phyloP scores from a whole-genome alignment of 208 protist genomes.

The Cochliopodium minus region DNA sequence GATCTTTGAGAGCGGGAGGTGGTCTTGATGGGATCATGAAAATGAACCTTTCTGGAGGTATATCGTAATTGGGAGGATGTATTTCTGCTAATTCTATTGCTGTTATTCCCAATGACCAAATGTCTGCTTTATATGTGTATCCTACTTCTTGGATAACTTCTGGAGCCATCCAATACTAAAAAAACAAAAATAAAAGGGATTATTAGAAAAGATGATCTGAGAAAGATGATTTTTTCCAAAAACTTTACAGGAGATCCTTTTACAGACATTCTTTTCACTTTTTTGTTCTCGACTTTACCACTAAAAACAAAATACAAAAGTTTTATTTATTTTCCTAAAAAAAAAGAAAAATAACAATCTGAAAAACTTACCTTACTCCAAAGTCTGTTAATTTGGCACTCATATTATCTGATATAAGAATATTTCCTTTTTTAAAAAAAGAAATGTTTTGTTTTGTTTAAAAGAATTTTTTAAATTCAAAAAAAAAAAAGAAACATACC shows the following conservation, averaged over 20 bases:
- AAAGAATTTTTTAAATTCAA: conserved; percentile 20
- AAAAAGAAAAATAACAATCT: conserved; percentile 15
- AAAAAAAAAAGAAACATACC: conserved; percentile 74
- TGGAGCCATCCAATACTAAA: conserved; percentile 78
- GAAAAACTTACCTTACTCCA: conserved; percentile 18
- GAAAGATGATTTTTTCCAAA: too few relatives aligned
- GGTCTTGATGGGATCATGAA: conserved; percentile 33
- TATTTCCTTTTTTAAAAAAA: background rate
- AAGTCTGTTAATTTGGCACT: conserved; percentile 28
- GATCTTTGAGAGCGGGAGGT: conserved; percentile 18
- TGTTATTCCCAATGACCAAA: conserved; percentile 85
- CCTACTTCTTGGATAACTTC: conserved; percentile 50
- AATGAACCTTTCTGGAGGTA: conserved; percentile 49
- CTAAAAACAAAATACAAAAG: too few relatives aligned
- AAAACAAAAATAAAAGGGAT: background rate
- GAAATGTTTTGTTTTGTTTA: background rate
- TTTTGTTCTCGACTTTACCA: too few relatives aligned
- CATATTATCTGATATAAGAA: conserved; percentile 26
- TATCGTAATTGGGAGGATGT: conserved; percentile 60
- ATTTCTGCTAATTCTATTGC: conserved; percentile 81
- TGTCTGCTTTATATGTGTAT: conserved; percentile 70
- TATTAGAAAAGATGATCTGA: too few relatives aligned
- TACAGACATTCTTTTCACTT: too few relatives aligned
- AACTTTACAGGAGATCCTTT: too few relatives aligned
- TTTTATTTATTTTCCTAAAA: too few relatives aligned